Base-by-base conservation (phyloP, 208 protist genomes). In the Trypanosomatidae sp. region DNA sequence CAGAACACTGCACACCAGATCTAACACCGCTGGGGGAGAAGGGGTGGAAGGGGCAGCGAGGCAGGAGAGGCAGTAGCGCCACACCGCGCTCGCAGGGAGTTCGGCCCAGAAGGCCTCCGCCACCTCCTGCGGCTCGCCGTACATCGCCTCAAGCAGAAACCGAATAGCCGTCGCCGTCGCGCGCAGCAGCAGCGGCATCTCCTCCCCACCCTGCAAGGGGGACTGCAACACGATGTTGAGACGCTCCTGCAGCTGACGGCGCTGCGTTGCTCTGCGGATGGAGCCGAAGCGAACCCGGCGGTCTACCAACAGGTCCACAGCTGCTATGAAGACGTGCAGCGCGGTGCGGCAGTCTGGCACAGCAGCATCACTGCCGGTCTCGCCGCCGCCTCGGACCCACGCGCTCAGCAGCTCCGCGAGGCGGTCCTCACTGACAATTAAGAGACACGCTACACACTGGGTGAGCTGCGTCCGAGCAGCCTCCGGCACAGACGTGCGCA, bases 221-320 rank as follows among this genome's bases (percentile, higher is more conserved):
- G 73, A 70, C 71, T 72, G 49, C 46, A 89, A 71, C 6, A 73
- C 52, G 10, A 89, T 73, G 53, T 76, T 46, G 22, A 93, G 62
- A 66, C 78, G 76, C 43, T 76, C 73, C 77, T 94, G 86, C 64
- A 94, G 15, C 30, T 76, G 66, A 15, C 76, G 62, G 41, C 88
- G 85, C 77, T 93, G 85, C 13, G 70, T 84, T 6, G 83, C 87
- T 0, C 91, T 84, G 2, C 85, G 82, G 22, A 94, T 77, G 2
- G 91, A 82, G 8, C 89, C 89, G 28, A 96, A 39, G 9, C 69
- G 46, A 0, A 96, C 80, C 13, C 86, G 84, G 22, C 74, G 71
- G 58, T 94, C 89, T n/a, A 71, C 79, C n/a, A 96, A 77, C 9
- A 94, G 59, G 28, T 85, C 84, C 49, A 86, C 73, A 28, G 87